phyloP scores from a whole-genome alignment of 2,329 filamentous ascomycete species.

The Nemania serpens region DNA sequence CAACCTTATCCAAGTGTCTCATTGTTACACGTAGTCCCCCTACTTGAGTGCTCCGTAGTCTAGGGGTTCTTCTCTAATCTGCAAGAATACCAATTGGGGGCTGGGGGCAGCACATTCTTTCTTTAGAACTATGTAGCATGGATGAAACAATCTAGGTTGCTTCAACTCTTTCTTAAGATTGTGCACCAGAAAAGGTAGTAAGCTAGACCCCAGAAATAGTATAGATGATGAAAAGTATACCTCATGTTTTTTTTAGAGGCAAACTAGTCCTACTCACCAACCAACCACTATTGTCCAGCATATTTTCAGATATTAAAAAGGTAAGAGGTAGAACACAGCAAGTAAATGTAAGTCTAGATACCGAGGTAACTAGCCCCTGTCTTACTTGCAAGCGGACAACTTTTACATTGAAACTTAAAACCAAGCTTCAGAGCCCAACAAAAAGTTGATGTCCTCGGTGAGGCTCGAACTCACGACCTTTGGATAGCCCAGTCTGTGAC shows the following conservation, averaged over 20 bases:
- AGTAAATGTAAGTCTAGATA: too few relatives aligned
- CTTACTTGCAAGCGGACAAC: background rate
- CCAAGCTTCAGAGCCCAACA: background rate
- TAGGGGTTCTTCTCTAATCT: slow-evolving; percentile 1
- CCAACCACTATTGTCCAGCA: too few relatives aligned
- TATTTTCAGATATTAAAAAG: too few relatives aligned
- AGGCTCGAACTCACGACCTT: slow-evolving; percentile 58
- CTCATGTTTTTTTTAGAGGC: too few relatives aligned
- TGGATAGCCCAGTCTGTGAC: slow-evolving; percentile 40
- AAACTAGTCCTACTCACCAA: too few relatives aligned
- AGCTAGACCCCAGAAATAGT: background rate
- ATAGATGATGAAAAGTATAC: too few relatives aligned
- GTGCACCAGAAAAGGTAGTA: background rate
- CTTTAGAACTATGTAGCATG: background rate
- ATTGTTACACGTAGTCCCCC: background rate
- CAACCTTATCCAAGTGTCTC: too few relatives aligned
- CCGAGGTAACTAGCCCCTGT: too few relatives aligned
- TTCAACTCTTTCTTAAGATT: background rate
- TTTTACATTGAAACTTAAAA: background rate
- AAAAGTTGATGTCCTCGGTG: slow-evolving; percentile 46
- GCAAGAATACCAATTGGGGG: slow-evolving; percentile 8
- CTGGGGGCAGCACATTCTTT: background rate
- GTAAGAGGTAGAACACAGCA: too few relatives aligned
- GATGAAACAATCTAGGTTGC: slow-evolving; percentile 19
- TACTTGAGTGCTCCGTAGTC: background rate